These are phyloP conservation scores for Alternaria sp. DNA, from an alignment of 2,329 filamentous ascomycete genomes.

Conservation along the genomic window DNA sequence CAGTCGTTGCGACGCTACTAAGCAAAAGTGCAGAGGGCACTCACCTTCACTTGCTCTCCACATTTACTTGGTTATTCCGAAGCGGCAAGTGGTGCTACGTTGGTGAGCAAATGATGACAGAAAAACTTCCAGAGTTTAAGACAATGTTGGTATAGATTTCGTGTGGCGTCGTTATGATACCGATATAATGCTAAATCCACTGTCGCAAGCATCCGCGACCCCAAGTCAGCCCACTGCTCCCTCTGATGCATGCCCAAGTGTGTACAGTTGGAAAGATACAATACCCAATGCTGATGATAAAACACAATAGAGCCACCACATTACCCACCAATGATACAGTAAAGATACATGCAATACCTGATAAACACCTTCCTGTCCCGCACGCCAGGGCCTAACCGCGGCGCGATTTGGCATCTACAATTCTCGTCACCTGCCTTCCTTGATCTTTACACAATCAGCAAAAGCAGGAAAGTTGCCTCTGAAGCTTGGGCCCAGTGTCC, in stretches of 20 bases:
- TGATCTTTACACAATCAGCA: constrained; percentile 41
- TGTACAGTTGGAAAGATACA: background rate
- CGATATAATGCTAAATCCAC: background rate
- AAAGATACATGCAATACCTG: constrained; percentile 7
- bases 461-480: constrained; percentile 68
- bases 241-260: background rate
- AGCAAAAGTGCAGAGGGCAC: background rate
- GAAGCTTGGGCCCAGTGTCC: constrained; percentile 77
- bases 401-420: constrained; percentile 16
- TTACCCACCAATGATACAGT: background rate
- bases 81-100: background rate
- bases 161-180: constrained; percentile 1
- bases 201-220: background rate
- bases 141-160: constrained; percentile 4
- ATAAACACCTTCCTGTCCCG: constrained; percentile 2
- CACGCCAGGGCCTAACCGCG: background rate
- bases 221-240: background rate
- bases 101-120: too few species aligned
- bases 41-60: background rate
- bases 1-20: background rate
- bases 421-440: constrained; percentile 28
- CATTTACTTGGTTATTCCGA: background rate
- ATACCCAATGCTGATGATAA: constrained; percentile 11
- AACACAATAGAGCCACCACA: constrained; percentile 8
- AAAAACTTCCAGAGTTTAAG: background rate